A percentile compares a stretch with the other conserved stretches of the same genome.
Evolutionary conservation across 306 rosid genomes (phyloP).

Genomic region (Medicago lupulina): DNA sequence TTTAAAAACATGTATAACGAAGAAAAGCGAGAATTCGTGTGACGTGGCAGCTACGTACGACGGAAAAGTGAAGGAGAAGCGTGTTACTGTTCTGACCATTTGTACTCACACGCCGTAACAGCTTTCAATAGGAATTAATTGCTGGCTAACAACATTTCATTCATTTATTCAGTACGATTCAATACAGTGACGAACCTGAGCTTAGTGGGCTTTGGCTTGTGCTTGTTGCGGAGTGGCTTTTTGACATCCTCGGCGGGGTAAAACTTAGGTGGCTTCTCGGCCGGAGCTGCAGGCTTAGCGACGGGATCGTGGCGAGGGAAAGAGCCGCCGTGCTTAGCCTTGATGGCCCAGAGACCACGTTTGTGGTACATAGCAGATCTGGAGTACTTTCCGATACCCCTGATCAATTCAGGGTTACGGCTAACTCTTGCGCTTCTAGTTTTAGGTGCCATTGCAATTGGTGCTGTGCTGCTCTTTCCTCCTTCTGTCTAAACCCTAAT

Average conservation of each 20-base stretch:
- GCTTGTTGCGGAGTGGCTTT: conserved; percentile 63
- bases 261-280: conserved; percentile 55
- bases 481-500: too few species aligned
- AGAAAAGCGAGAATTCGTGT: too few species aligned
- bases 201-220: conserved; percentile 62
- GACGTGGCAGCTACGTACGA: too few species aligned
- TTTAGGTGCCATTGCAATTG: conserved; percentile 76
- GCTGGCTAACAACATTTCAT: too few species aligned
- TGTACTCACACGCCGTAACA: too few species aligned
- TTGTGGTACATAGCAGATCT: conserved; percentile 70
- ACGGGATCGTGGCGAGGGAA: conserved; percentile 64
- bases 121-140: too few species aligned
- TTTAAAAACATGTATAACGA: too few species aligned
- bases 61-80: too few species aligned
- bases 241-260: conserved; percentile 70
- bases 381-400: conserved; percentile 67
- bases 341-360: conserved; percentile 75
- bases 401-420: conserved; percentile 66
- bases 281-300: conserved; percentile 47
- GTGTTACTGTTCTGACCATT: too few species aligned
- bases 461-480: too few species aligned
- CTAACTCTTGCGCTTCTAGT: conserved; percentile 41
- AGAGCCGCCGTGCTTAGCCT: conserved; percentile 68
- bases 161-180: too few species aligned
- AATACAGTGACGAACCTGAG: too few species aligned